Percentiles rank a stretch among this genome's conserved stretches.
Conservation (phyloP, 805 yeast genomes). For the Yamadazyma akitaensis region DNA sequence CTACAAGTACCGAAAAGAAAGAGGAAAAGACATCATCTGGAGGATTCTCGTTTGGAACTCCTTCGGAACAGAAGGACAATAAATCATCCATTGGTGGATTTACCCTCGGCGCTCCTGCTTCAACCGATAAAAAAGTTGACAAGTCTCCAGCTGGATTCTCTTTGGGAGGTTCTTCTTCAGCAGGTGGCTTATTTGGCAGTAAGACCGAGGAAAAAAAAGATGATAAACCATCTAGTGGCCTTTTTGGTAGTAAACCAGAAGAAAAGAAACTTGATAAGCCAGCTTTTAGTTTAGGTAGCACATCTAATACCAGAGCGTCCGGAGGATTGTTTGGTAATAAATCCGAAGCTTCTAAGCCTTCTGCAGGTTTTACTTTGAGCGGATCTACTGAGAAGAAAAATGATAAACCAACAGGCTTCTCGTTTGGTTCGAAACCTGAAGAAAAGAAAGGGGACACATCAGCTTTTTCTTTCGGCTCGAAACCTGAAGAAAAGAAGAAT, state of each 20-base stretch:
- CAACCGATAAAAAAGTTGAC: slow-evolving; percentile 18
- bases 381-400: slow-evolving; percentile 17
- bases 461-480: slow-evolving; percentile 13
- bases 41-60: slow-evolving; percentile 3
- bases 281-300: not conserved
- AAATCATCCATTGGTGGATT: slow-evolving; percentile 8
- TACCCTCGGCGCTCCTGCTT: not conserved
- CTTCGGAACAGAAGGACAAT: slow-evolving; percentile 18
- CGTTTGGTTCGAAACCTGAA: slow-evolving; percentile 14
- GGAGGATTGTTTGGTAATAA: slow-evolving; percentile 14
- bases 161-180: slow-evolving; percentile 4
- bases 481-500: slow-evolving; percentile 13
- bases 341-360: slow-evolving; percentile 17
- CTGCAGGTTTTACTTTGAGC: slow-evolving; percentile 3
- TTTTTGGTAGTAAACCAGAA: slow-evolving; percentile 14
- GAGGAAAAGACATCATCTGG: slow-evolving; percentile 13
- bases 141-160: slow-evolving; percentile 17
- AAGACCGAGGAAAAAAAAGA: slow-evolving; percentile 21
- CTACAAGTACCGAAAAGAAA: no score
- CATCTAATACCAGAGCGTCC: not conserved
- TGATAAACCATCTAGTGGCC: slow-evolving; percentile 12
- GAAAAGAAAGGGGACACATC: slow-evolving; percentile 18
- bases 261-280: slow-evolving; percentile 14
- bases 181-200: slow-evolving; percentile 12
- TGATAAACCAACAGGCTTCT: slow-evolving; percentile 15